Conservation (phyloP, 2,329 filamentous ascomycete genomes). For the Thielaviopsis ethacetica region DNA sequence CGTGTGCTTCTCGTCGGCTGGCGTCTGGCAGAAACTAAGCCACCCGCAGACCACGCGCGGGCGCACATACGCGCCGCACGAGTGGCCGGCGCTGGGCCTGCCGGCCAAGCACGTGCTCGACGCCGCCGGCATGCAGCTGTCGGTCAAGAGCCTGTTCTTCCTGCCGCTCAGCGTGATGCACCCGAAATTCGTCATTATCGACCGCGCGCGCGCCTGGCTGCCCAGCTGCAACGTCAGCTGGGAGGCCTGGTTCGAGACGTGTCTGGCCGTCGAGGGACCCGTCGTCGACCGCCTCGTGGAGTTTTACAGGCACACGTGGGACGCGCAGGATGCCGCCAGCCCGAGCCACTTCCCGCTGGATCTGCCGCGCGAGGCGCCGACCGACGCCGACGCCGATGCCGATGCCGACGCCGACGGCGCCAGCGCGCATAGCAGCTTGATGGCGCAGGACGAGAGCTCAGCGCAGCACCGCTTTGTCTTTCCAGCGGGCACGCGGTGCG, state of each 20-base stretch:
- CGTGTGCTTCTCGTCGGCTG: conserved; percentile 62
- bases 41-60: conserved; percentile 50
- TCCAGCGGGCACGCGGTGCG: conserved; percentile 49
- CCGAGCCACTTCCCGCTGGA: background rate
- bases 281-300: conserved; percentile 43
- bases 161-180: conserved; percentile 76
- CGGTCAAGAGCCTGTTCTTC: conserved; percentile 64
- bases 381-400: too few relatives aligned
- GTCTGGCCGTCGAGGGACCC: conserved; percentile 47
- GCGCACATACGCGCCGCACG: conserved; percentile 38
- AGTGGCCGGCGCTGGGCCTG: conserved; percentile 51
- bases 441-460: conserved; percentile 7
- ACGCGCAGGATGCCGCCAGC: background rate
- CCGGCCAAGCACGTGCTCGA: conserved; percentile 35
- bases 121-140: conserved; percentile 45
- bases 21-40: conserved; percentile 56
- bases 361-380: background rate
- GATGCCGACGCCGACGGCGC: background rate
- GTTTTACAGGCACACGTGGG: conserved; percentile 59
- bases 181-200: conserved; percentile 65
- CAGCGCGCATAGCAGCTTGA: background rate
- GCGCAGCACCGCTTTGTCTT: conserved; percentile 39
- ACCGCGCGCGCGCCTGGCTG: conserved; percentile 48
- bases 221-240: conserved; percentile 76
- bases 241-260: conserved; percentile 78